phyloP scores from a whole-genome alignment of 192 early-diverging fungal genomes.

The Allomyces macrogynus region DNA sequence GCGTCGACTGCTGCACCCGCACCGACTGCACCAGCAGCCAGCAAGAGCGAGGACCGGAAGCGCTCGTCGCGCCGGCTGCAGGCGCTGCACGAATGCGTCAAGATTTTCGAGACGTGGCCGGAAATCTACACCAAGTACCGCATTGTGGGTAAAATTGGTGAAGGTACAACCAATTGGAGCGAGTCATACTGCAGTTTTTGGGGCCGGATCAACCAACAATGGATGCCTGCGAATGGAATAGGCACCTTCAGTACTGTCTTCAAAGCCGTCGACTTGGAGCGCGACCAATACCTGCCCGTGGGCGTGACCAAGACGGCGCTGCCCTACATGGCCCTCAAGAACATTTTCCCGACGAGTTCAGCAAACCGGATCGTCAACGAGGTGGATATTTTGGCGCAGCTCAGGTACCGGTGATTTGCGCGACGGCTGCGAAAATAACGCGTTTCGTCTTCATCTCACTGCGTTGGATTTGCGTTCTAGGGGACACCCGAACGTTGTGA shows the following conservation, averaged over 20 bases:
- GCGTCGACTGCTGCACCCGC: too few species aligned
- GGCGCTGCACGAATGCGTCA: too few species aligned
- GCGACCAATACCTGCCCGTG: constrained; percentile 26
- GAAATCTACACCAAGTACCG: constrained; percentile 35
- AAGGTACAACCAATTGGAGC: constrained; percentile 22
- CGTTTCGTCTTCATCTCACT: neutral
- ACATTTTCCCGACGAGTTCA: constrained; percentile 65
- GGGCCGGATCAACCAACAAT: neutral
- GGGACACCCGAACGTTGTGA: constrained; percentile 49
- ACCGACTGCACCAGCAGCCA: too few species aligned
- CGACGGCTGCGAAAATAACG: constrained; percentile 2
- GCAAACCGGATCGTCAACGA: constrained; percentile 62
- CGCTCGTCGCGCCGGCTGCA: too few species aligned
- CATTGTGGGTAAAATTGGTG: constrained; percentile 59
- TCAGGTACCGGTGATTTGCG: constrained; percentile 21
- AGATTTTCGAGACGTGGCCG: constrained; percentile 33
- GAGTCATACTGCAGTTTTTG: too few species aligned
- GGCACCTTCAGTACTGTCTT: constrained; percentile 87
- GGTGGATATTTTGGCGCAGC: constrained; percentile 46
- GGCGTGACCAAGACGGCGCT: constrained; percentile 8
- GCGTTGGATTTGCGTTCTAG: constrained; percentile 10
- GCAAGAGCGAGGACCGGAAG: too few species aligned
- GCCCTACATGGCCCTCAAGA: constrained; percentile 56
- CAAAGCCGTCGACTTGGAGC: constrained; percentile 59
- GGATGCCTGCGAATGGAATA: too few species aligned